Base-by-base conservation (phyloP, 2,329 filamentous ascomycete species). In the Corniculantispora saksenae region DNA sequence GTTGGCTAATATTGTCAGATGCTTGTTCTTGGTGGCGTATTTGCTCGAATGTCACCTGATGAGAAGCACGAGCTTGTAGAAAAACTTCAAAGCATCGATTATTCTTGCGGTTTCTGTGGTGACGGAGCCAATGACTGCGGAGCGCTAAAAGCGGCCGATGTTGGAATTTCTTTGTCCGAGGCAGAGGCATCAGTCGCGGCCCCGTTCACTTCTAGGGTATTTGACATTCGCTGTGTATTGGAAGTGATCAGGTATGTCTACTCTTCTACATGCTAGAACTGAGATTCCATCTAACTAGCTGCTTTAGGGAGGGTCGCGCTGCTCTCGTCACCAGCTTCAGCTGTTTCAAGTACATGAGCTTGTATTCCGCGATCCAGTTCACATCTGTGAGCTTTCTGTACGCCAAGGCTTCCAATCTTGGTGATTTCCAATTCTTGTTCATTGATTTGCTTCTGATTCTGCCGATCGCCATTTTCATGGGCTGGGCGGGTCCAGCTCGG, bases 281-380 rank as follows among this genome's bases (percentile, higher is more conserved):
- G 5, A 15, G 10, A 48, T 9, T 6, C 6, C 60, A 27, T 50
- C 71, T 78, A 68, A 78, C 67, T 15, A 2, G 21, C 1, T 19
- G 12, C 21, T 45, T 50, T 43, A 89, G 93, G 69, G 95, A 99
- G 81, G 95, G 95, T 23, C 89, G 96, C 68, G 94, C 94, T 23
- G 92, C 96, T 40, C 84, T 99, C 40, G 94, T 98, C n/a, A 99
- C 95, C 15, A 97, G 93, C 78, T 99, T 99, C 81, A 96, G 92
- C 80, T 99, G 95, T 81, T 99, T 99, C 85, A 99, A 98, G 81
- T 99, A 97, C 79, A 99, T 99, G 96, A 96, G 92, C 72, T 80
- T 99, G 69, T 99, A 99, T 81, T 98, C 94, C 2, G 94, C 95
- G n/a, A 99, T 99, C 69, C 95, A 99, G 77, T 99, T 99, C 81